These are phyloP conservation scores for Sporothrix inflata DNA, from an alignment of 2,329 filamentous ascomycete species.

Conservation along the genomic window DNA sequence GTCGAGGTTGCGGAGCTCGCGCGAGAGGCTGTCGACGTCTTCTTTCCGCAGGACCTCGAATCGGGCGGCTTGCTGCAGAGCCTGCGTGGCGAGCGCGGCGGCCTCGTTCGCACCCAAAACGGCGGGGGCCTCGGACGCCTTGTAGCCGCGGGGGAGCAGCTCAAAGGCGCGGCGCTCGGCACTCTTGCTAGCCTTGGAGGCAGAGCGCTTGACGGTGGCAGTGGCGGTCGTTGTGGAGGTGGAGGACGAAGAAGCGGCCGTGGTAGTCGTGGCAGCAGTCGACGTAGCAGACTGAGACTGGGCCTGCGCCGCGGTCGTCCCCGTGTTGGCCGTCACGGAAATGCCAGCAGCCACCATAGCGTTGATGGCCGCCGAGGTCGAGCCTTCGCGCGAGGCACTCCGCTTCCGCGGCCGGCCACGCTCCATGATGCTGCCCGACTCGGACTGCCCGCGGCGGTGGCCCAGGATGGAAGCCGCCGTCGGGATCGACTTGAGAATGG, in stretches of 20 bases:
- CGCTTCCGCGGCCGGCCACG: slow-evolving; percentile 63
- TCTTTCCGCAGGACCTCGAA: slow-evolving; percentile 67
- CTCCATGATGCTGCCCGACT: slow-evolving; percentile 63
- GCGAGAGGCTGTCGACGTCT: slow-evolving; percentile 68
- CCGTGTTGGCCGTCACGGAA: not conserved
- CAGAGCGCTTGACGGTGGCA: slow-evolving; percentile 45
- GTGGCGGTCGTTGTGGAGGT: not conserved
- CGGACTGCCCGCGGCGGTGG: slow-evolving; percentile 60
- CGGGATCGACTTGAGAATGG: slow-evolving; percentile 40
- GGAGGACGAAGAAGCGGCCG: not conserved
- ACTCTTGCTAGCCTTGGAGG: slow-evolving; percentile 52
- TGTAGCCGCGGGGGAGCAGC: slow-evolving; percentile 61
- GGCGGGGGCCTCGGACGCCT: slow-evolving; percentile 54
- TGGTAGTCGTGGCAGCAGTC: not conserved
- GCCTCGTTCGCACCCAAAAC: slow-evolving; percentile 55
- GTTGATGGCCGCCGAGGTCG: slow-evolving; percentile 22
- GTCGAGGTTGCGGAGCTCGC: slow-evolving; percentile 75
- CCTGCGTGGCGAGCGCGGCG: slow-evolving; percentile 59
- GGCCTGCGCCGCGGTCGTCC: slow-evolving; percentile 37
- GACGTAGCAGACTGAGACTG: not conserved
- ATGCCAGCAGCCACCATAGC: slow-evolving; percentile 18
- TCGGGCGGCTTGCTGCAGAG: slow-evolving; percentile 62
- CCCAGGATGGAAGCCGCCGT: slow-evolving; percentile 37
- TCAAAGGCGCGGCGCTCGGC: slow-evolving; percentile 63
- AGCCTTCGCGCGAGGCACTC: slow-evolving; percentile 37